These are phyloP conservation scores for Poteriospumella lacustris DNA, from an alignment of 108 stramenopile species.

Conservation along the genomic window DNA sequence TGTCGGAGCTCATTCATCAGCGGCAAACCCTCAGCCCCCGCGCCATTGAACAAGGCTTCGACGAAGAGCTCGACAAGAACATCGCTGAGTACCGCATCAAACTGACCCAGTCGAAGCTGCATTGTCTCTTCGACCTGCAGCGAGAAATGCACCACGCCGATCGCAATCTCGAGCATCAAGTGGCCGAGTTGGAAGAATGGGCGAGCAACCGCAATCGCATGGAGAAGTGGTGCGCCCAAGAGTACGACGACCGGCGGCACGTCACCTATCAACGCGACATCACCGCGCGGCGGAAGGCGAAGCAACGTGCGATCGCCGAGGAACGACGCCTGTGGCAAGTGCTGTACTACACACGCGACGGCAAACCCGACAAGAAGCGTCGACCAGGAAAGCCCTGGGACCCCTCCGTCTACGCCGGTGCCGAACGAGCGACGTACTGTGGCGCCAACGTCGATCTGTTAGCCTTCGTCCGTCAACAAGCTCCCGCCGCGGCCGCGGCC, in stretches of 20 bases:
- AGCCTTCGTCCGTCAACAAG: not conserved
- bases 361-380: conserved; percentile 15
- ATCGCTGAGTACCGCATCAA: not conserved
- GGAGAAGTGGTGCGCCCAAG: not conserved
- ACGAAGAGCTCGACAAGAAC: not conserved
- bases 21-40: not conserved
- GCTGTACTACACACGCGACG: not conserved
- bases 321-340: conserved; percentile 21
- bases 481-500: no score
- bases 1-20: not conserved
- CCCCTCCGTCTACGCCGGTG: conserved; percentile 3
- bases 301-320: conserved; percentile 11
- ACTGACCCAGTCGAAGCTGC: conserved; percentile 4
- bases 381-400: conserved; percentile 21
- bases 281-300: not conserved
- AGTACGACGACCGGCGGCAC: not conserved
- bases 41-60: conserved; percentile 9
- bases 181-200: conserved; percentile 4
- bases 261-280: not conserved
- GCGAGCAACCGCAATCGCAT: not conserved
- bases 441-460: conserved; percentile 6
- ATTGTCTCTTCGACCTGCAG: not conserved
- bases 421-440: not conserved
- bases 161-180: not conserved
- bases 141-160: not conserved